A percentile compares a stretch with the other conserved stretches of the same genome.
Evolutionary conservation across 257 asterid genomes (phyloP).

Genomic region (Perilla frutescens): DNA sequence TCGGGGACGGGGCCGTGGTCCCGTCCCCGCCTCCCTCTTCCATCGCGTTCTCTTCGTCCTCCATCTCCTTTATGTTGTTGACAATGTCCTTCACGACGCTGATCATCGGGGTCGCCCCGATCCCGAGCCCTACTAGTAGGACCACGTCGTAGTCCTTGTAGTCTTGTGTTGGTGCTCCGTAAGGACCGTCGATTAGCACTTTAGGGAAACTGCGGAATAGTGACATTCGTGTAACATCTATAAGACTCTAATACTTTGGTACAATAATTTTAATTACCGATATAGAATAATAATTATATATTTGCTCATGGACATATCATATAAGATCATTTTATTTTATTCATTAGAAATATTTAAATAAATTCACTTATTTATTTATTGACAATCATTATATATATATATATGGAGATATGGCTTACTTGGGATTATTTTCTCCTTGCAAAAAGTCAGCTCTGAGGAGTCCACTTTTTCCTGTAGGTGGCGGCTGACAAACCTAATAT

Average conservation of each 20-base stretch:
- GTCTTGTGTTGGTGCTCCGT: slow-evolving; percentile 96
- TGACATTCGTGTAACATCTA: neutral
- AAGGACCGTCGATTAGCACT: slow-evolving; percentile 87
- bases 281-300: too few relatives aligned
- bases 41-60: slow-evolving; percentile 50
- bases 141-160: slow-evolving; percentile 93
- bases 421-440: slow-evolving; percentile 71
- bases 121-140: slow-evolving; percentile 78
- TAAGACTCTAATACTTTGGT: neutral
- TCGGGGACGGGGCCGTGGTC: slow-evolving; percentile 31
- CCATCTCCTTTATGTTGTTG: slow-evolving; percentile 77
- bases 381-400: neutral
- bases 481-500: slow-evolving; percentile 81
- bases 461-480: slow-evolving; percentile 87
- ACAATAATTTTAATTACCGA: neutral
- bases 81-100: slow-evolving; percentile 87
- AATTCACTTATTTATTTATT: neutral
- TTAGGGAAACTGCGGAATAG: slow-evolving; percentile 55
- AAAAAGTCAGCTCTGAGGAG: slow-evolving; percentile 72
- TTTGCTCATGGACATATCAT: neutral
- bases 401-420: slow-evolving; percentile 49
- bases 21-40: slow-evolving; percentile 47
- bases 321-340: too few relatives aligned
- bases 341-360: neutral
- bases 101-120: slow-evolving; percentile 93